Conservation (phyloP, 345 rosid genomes). For the Eucalyptus pumila region DNA sequence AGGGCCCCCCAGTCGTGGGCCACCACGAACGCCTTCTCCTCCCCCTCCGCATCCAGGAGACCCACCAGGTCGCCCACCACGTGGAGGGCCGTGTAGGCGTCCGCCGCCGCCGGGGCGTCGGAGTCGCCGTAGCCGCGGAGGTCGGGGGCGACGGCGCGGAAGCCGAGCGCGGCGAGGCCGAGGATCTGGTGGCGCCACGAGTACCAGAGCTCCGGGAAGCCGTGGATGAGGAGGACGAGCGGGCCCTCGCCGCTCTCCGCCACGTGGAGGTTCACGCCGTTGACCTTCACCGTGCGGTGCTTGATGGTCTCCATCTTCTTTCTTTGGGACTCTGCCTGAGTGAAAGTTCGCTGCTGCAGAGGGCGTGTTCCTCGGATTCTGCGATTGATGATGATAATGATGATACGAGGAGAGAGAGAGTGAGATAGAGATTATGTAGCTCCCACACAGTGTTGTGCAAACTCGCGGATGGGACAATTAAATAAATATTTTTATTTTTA, state of each 20-base stretch:
- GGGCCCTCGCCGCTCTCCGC: slow-evolving; percentile 13
- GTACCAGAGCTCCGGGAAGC: slow-evolving; percentile 22
- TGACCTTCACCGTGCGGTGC: neutral
- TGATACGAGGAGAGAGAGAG: neutral
- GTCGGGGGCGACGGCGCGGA: slow-evolving; percentile 22
- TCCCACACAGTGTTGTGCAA: too few species aligned
- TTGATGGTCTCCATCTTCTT: neutral
- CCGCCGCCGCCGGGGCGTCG: slow-evolving; percentile 4
- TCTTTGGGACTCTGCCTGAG: neutral
- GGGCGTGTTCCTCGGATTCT: neutral
- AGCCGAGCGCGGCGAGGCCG: slow-evolving; percentile 10
- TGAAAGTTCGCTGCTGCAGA: neutral
- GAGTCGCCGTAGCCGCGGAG: slow-evolving; percentile 17
- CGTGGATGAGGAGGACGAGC: slow-evolving; percentile 8
- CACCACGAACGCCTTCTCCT: slow-evolving; percentile 38
- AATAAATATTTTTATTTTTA: too few species aligned
- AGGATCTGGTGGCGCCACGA: slow-evolving; percentile 22
- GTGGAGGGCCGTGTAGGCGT: slow-evolving; percentile 1
- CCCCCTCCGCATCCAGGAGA: neutral
- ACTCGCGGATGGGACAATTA: neutral
- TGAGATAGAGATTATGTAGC: too few species aligned
- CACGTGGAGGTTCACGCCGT: slow-evolving; percentile 13
- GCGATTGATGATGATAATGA: neutral
- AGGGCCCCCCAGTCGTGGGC: slow-evolving; percentile 79
- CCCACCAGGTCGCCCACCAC: neutral